These are phyloP conservation scores for Immersiporthe knoxdaviesiana DNA, from an alignment of 2,329 filamentous ascomycete species.

Conservation along the genomic window DNA sequence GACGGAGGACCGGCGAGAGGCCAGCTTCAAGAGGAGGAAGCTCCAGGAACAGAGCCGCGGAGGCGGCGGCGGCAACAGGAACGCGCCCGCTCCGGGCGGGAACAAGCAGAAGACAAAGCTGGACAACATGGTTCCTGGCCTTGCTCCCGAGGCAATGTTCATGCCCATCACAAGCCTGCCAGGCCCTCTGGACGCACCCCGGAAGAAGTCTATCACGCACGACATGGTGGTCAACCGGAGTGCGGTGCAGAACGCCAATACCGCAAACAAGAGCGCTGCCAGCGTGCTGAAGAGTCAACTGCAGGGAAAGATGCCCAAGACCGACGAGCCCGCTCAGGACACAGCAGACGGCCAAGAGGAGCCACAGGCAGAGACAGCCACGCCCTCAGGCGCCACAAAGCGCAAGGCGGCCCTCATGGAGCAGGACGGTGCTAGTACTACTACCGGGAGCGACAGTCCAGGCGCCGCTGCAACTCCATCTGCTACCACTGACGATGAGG, in stretches of 20 bases:
- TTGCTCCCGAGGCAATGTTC: slow-evolving; percentile 34
- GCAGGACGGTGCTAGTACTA: slow-evolving; percentile 60
- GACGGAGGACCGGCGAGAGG: slow-evolving; percentile 80
- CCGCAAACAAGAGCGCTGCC: slow-evolving; percentile 92
- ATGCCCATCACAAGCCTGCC: slow-evolving; percentile 54
- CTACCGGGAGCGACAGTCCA: slow-evolving; percentile 58
- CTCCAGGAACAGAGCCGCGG: slow-evolving; percentile 59
- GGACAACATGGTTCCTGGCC: slow-evolving; percentile 28
- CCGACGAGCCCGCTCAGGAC: slow-evolving; percentile 22
- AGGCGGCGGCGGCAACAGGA: slow-evolving; percentile 39
- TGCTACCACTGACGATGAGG: slow-evolving; percentile 58
- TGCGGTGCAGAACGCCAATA: slow-evolving; percentile 67
- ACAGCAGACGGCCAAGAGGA: slow-evolving; percentile 23
- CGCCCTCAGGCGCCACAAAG: slow-evolving; percentile 65
- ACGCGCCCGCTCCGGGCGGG: slow-evolving; percentile 38
- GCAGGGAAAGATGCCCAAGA: slow-evolving; percentile 49
- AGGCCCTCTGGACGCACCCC: slow-evolving; percentile 44
- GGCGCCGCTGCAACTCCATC: slow-evolving; percentile 50
- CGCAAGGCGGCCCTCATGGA: slow-evolving; percentile 76
- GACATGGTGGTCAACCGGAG: slow-evolving; percentile 84
- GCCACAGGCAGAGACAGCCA: slow-evolving; percentile 39
- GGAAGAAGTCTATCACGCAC: slow-evolving; percentile 71
- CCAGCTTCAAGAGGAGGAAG: slow-evolving; percentile 77
- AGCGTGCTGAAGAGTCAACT: slow-evolving; percentile 83
- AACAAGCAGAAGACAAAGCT: slow-evolving; percentile 32